These are phyloP conservation scores for Canavalia ensiformis DNA, from an alignment of 306 rosid species.

Conservation along the genomic window DNA sequence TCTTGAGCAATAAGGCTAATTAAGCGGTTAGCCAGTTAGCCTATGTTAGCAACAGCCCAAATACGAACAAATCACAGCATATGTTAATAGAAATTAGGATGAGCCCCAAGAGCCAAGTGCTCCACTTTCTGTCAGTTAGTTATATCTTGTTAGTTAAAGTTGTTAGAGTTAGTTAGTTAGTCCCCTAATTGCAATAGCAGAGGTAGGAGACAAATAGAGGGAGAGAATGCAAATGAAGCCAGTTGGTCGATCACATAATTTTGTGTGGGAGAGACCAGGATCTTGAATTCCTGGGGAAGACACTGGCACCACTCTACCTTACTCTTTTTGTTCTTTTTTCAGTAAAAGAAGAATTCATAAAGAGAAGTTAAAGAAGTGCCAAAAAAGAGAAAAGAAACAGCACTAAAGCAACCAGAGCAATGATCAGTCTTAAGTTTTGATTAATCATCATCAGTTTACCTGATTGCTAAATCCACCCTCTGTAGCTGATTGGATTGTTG, in stretches of 20 bases:
- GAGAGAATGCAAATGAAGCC: background rate
- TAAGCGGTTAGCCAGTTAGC: background rate
- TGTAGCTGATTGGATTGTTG: background rate
- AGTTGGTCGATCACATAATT: background rate
- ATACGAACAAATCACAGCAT: background rate
- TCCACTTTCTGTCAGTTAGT: background rate
- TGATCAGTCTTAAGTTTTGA: background rate
- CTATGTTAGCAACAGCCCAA: background rate
- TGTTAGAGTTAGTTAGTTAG: background rate
- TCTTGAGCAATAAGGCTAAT: background rate
- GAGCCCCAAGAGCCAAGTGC: background rate
- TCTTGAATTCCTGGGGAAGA: no score
- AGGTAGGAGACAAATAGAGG: background rate
- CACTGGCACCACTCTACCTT: background rate
- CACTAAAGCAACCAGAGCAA: background rate
- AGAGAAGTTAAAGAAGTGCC: background rate
- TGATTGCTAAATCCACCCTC: conserved; percentile 7
- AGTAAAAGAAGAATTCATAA: background rate
- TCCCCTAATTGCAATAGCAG: background rate
- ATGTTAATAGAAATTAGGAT: background rate
- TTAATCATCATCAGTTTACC: background rate
- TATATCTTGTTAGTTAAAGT: background rate
- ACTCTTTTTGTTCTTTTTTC: background rate
- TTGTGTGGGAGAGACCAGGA: no score
- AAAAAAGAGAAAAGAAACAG: background rate